These are phyloP conservation scores for Acanthamoeba royreba DNA, from an alignment of 208 protist genomes.

Conservation along the genomic window DNA sequence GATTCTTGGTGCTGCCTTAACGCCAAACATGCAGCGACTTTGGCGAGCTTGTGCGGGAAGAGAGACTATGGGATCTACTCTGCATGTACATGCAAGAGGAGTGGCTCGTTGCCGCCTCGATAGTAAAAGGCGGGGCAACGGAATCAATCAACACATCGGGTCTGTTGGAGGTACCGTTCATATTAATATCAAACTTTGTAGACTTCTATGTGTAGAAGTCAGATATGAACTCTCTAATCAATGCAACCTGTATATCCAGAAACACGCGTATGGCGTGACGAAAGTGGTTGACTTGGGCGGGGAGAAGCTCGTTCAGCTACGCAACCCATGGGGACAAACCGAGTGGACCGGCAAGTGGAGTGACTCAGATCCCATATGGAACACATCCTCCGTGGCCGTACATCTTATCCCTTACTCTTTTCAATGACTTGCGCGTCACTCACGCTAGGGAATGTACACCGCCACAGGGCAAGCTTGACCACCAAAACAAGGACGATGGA, in stretches of 20 bases:
- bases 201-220: not conserved
- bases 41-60: not conserved
- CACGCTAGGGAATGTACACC: not conserved
- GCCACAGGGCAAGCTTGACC: not conserved
- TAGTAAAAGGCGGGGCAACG: not conserved
- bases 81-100: not conserved
- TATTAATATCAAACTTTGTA: no score
- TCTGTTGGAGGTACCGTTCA: not conserved
- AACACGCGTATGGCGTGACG: constrained; percentile 45
- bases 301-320: not conserved
- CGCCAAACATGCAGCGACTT: not conserved
- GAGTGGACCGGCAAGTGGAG: constrained; percentile 46
- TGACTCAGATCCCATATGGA: constrained; percentile 3
- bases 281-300: not conserved
- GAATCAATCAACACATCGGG: not conserved
- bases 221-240: not conserved
- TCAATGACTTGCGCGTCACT: not conserved
- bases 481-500: not conserved
- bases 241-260: not conserved
- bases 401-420: not conserved
- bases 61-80: not conserved
- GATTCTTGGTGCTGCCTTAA: not conserved
- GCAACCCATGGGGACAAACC: constrained; percentile 39
- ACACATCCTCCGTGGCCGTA: not conserved
- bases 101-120: not conserved